Conservation (phyloP, 352 stramenopile genomes). For the Phytophthora colocasiae region DNA sequence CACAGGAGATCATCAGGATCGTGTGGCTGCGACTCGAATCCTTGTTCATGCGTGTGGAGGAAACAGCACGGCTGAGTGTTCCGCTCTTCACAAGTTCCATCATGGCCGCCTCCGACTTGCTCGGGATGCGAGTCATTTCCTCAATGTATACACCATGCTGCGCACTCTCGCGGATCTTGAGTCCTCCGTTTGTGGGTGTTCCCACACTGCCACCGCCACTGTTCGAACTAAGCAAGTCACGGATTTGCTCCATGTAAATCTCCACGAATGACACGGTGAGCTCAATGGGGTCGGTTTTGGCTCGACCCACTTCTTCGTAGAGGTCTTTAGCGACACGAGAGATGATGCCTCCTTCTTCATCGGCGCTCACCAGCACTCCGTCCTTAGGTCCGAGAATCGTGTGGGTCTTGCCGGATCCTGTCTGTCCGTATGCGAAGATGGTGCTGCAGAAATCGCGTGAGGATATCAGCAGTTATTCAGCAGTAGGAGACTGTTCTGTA, state of each 20-base stretch:
- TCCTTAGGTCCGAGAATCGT: constrained; percentile 79
- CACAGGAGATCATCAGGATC: constrained; percentile 70
- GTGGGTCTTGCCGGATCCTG: constrained; percentile 93
- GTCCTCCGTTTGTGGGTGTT: constrained; percentile 35
- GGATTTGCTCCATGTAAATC: constrained; percentile 92
- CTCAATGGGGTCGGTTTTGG: constrained; percentile 47
- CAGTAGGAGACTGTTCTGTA: neutral
- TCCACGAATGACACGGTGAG: constrained; percentile 82
- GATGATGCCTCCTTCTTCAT: constrained; percentile 75
- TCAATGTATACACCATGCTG: constrained; percentile 80
- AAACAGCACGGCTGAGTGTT: constrained; percentile 68
- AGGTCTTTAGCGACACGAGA: constrained; percentile 63
- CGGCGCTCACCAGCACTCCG: constrained; percentile 57
- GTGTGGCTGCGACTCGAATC: constrained; percentile 83
- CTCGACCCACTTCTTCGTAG: constrained; percentile 42
- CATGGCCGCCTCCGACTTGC: constrained; percentile 50
- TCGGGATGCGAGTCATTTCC: constrained; percentile 63
- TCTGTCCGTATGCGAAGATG: constrained; percentile 93
- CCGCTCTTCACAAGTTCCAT: constrained; percentile 71
- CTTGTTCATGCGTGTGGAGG: constrained; percentile 93
- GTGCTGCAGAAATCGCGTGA: constrained; percentile 42
- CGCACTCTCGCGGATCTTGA: constrained; percentile 81
- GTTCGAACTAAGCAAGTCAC: constrained; percentile 58
- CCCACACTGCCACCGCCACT: constrained; percentile 28
- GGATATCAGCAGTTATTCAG: neutral